phyloP scores from a whole-genome alignment of 306 rosid species.

The Chamaecrista fasciculata region DNA sequence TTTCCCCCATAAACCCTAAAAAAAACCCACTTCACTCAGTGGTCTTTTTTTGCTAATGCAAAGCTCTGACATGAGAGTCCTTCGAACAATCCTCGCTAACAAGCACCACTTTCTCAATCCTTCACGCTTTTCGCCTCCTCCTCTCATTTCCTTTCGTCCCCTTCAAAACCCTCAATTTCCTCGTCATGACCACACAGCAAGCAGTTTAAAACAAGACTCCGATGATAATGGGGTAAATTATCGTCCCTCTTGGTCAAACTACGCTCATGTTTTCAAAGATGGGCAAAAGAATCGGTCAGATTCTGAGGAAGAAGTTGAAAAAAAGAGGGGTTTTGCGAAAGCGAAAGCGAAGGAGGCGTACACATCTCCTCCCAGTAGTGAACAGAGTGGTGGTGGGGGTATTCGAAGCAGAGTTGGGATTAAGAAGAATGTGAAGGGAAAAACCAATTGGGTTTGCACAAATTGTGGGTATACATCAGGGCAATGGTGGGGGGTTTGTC shows the following conservation, averaged over 20 bases:
- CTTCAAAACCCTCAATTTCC: constrained; percentile 34
- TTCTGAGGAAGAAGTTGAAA: constrained; percentile 17
- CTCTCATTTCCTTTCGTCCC: constrained; percentile 34
- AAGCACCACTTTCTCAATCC: constrained; percentile 32
- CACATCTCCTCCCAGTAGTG: constrained; percentile 4
- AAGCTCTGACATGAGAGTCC: constrained; percentile 45
- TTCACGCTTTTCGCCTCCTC: constrained; percentile 23
- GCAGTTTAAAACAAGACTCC: constrained; percentile 22
- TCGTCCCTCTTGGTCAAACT: constrained; percentile 46
- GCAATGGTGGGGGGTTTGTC: constrained; percentile 84
- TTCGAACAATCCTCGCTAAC: constrained; percentile 46
- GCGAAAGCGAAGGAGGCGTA: constrained; percentile 34
- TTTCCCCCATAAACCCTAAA: constrained; percentile 12
- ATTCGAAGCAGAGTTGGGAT: constrained; percentile 16
- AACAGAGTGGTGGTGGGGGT: constrained; percentile 6
- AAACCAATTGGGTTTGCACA: constrained; percentile 62
- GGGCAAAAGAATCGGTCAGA: background rate
- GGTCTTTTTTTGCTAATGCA: constrained; percentile 29
- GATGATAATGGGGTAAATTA: background rate
- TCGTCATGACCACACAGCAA: constrained; percentile 31
- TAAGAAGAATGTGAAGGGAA: constrained; percentile 51
- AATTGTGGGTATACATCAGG: constrained; percentile 59
- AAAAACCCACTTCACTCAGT: background rate
- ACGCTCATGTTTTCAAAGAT: constrained; percentile 14
- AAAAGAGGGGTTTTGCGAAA: constrained; percentile 9